Percentiles rank a stretch among this genome's conserved stretches.
Conservation (phyloP, 108 stramenopile genomes). For the Skeletonema tropicum region DNA sequence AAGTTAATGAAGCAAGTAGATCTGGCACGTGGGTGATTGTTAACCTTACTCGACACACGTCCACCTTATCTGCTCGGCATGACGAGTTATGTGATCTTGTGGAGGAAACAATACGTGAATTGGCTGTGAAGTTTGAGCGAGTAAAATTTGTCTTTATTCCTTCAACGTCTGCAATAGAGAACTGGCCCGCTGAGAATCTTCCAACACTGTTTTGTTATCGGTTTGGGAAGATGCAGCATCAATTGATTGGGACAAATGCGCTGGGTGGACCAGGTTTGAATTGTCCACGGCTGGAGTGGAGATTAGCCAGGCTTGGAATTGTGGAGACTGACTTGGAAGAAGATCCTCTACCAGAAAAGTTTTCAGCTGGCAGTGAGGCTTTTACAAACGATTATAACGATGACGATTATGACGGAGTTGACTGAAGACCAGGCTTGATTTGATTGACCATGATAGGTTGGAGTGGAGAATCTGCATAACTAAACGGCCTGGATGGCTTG, state of each 20-base stretch:
- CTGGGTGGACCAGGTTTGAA: conserved; percentile 47
- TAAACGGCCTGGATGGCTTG: too few species aligned
- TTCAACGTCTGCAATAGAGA: conserved; percentile 80
- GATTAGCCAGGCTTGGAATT: conserved; percentile 53
- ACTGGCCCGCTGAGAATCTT: conserved; percentile 90
- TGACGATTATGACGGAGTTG: conserved; percentile 35
- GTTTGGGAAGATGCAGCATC: conserved; percentile 81
- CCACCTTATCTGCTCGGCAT: conserved; percentile 32
- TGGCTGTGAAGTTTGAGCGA: conserved; percentile 41
- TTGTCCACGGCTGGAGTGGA: conserved; percentile 53
- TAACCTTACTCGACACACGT: conserved; percentile 45
- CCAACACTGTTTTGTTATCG: conserved; percentile 93
- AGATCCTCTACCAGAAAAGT: conserved; percentile 24
- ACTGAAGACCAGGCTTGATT: conserved; percentile 9
- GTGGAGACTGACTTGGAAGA: conserved; percentile 49
- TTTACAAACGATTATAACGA: conserved; percentile 16
- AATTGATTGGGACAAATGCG: conserved; percentile 59
- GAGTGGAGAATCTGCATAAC: too few species aligned
- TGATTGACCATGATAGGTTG: not conserved
- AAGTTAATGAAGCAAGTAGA: conserved; percentile 77
- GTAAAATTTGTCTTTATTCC: conserved; percentile 89
- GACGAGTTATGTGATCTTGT: conserved; percentile 49
- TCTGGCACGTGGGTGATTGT: conserved; percentile 73
- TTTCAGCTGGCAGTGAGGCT: not conserved
- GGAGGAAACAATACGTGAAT: conserved; percentile 35